A percentile compares a stretch with the other conserved stretches of the same genome.
Conservation (phyloP, 2,329 filamentous ascomycete species). For the Colletotrichum karsti region DNA sequence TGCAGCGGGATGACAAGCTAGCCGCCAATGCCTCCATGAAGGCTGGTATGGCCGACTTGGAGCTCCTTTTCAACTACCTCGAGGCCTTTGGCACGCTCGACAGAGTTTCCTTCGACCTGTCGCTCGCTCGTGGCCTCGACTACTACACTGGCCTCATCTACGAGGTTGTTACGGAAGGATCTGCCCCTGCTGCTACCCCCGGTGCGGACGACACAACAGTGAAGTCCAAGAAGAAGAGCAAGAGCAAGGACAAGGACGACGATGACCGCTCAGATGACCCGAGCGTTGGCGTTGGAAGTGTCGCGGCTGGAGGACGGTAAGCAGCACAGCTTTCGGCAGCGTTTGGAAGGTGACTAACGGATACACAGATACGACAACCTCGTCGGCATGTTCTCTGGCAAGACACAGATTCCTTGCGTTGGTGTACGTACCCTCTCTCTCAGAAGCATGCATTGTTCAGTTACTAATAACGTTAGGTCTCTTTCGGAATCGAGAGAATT, state of each 20-base stretch:
- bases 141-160: slow-evolving; percentile 87
- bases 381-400: slow-evolving; percentile 92
- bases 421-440: slow-evolving; percentile 49
- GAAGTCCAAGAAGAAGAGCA: slow-evolving; percentile 56
- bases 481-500: slow-evolving; percentile 94
- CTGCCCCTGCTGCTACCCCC: slow-evolving; percentile 60
- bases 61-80: slow-evolving; percentile 82
- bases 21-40: slow-evolving; percentile 78
- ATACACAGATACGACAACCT: slow-evolving; percentile 90
- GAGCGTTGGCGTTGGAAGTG: slow-evolving; percentile 84
- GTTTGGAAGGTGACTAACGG: neutral
- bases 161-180: slow-evolving; percentile 86
- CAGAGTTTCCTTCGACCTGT: slow-evolving; percentile 87
- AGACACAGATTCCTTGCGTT: slow-evolving; percentile 87
- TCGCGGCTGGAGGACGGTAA: slow-evolving; percentile 76
- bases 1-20: slow-evolving; percentile 74
- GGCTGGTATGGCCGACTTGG: slow-evolving; percentile 83
- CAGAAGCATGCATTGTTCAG: neutral
- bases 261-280: slow-evolving; percentile 80
- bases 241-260: slow-evolving; percentile 61
- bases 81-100: slow-evolving; percentile 78
- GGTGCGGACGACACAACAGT: slow-evolving; percentile 42
- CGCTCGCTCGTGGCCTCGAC: slow-evolving; percentile 88
- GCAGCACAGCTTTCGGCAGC: slow-evolving; percentile 42
- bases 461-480: slow-evolving; percentile 53